A percentile compares a stretch with the other conserved stretches of the same genome.
phyloP scores from a whole-genome alignment of 2,329 filamentous ascomycete genomes.

The Niveomyces coronatus region DNA sequence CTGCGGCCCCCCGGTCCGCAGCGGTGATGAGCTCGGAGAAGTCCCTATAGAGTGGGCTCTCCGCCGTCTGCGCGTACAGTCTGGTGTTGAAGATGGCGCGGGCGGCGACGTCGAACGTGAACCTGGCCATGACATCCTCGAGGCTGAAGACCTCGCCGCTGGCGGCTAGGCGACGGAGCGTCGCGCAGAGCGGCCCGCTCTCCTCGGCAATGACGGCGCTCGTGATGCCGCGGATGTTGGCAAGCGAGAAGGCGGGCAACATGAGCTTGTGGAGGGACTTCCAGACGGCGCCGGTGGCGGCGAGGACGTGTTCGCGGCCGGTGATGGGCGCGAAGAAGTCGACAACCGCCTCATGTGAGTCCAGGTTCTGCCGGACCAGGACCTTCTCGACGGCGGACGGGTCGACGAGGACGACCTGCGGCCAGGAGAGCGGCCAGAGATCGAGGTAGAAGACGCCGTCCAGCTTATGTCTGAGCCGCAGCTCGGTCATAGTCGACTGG shows the following conservation, averaged over 20 bases:
- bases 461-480: slow-evolving; percentile 16
- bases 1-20: too few species aligned
- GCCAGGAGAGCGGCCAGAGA: slow-evolving; percentile 20
- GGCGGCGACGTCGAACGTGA: neutral
- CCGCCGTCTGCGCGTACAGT: neutral
- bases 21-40: neutral
- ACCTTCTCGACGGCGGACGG: slow-evolving; percentile 16
- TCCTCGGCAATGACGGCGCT: slow-evolving; percentile 18
- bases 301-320: neutral
- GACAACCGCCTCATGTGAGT: neutral
- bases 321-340: neutral
- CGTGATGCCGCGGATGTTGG: slow-evolving; percentile 16
- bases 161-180: neutral
- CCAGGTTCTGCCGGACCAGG: neutral
- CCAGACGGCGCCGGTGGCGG: slow-evolving; percentile 18
- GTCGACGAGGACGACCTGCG: slow-evolving; percentile 17
- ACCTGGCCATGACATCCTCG: neutral
- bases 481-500: slow-evolving; percentile 11
- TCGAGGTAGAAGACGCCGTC: slow-evolving; percentile 21
- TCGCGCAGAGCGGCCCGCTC: slow-evolving; percentile 14
- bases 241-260: slow-evolving; percentile 17
- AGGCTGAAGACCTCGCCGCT: neutral
- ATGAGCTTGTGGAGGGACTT: slow-evolving; percentile 20
- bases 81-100: neutral
- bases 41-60: neutral